Evolutionary conservation across 371 early-diverging fungal species (phyloP), one percentile per base, ranked within the genome.

Genomic region (Catenaria anguillulae): DNA sequence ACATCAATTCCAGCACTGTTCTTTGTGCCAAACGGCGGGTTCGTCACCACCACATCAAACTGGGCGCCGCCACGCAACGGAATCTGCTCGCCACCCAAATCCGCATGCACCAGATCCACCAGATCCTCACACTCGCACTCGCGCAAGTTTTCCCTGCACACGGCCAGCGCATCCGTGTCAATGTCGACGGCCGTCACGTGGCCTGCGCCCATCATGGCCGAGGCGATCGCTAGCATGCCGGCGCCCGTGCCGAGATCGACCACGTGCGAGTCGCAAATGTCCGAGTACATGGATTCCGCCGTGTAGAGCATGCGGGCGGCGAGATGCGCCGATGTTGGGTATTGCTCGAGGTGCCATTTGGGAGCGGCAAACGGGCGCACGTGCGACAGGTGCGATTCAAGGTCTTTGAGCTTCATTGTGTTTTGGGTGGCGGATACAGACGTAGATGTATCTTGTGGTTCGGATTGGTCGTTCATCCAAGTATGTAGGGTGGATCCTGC

Each of bases 11-110:
- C 90, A 60, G 77, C 77, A 64, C 82, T 84, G 52, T 67, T 70
- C 64, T 86, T 88, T 17, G 89, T 89, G 15, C 89, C 89, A 71
- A 88, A 89, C 0, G 90, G 90, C 62, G 90, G 90, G 67, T 89
- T 89, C 84, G 88, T 85, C 31, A 89, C 69, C 52, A 89, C 81
- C 1, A 88, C 88, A 70, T 89, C 89, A 43, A 86, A 64, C 35
- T 15, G 12, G 33, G 5, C 54, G 33, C 45, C 19, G 19, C 12
- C 45, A 23, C 45, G 45, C 19, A 3, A 3, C 45, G 33, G 26
- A 2, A 12, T 15, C 63, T 24, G 19, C 40, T 17, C 40, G 5
- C 35, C 24, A 17, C n/a, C 56, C 13, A 35, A 43, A 63, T 66
- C 60, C 0, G 13, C 2, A 15, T 26, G 34, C 55, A 71, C 73